Evolutionary conservation across 73 alveolate species (phyloP).

Genomic region (Urostyla sp.): DNA sequence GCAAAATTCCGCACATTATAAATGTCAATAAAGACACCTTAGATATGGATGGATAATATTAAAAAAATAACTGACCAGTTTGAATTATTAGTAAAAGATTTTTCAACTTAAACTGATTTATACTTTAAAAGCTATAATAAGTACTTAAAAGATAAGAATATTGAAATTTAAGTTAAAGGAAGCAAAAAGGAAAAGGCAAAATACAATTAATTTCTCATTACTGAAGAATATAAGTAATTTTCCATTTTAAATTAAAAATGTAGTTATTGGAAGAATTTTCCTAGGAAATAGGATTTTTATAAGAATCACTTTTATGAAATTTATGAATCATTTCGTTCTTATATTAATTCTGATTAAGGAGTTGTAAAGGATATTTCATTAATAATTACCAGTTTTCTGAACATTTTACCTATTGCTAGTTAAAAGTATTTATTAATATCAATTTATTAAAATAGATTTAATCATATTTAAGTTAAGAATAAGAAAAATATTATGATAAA

Average conservation of each 20-base stretch:
- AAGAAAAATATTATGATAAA: conserved; percentile 41
- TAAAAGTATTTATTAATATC: conserved; percentile 27
- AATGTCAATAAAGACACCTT: not conserved
- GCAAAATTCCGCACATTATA: not conserved
- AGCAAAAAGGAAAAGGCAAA: conserved; percentile 28
- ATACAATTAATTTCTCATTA: conserved; percentile 32
- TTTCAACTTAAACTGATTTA: conserved; percentile 7
- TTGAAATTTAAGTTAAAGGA: conserved; percentile 36
- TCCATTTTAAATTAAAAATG: not conserved
- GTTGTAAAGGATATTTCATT: conserved; percentile 24
- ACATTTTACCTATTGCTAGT: conserved; percentile 52
- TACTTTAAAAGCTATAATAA: conserved; percentile 41
- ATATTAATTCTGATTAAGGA: not conserved
- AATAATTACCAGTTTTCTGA: conserved; percentile 16
- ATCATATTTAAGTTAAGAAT: no score
- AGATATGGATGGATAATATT: conserved; percentile 4
- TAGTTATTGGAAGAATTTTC: conserved; percentile 56
- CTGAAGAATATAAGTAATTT: conserved; percentile 38
- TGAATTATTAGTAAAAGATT: conserved; percentile 12
- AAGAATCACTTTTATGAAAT: conserved; percentile 8
- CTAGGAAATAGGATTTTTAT: conserved; percentile 30
- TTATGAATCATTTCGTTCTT: conserved; percentile 22
- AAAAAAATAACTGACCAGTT: conserved; percentile 35
- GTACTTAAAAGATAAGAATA: conserved; percentile 9
- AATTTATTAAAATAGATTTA: no score